These are phyloP conservation scores for Didymella exigua DNA, from an alignment of 2,329 filamentous ascomycete genomes.

Conservation along the genomic window DNA sequence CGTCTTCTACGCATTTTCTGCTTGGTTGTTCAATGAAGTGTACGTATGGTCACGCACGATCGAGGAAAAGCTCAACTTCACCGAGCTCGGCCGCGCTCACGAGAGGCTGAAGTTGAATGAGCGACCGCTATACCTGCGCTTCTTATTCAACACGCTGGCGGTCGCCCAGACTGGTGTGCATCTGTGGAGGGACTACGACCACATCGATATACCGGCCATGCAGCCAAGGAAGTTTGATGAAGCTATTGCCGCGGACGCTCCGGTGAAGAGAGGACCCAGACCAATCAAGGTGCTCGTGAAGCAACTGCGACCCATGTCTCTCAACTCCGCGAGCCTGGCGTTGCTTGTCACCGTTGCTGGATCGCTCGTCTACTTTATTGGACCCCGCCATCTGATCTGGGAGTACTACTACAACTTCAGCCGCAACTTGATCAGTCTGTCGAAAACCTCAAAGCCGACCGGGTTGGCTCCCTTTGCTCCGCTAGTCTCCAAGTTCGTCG, in stretches of 20 bases:
- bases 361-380: conserved; percentile 35
- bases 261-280: conserved; percentile 17
- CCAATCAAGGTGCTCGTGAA: conserved; percentile 29
- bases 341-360: conserved; percentile 55
- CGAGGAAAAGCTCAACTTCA: conserved; percentile 69
- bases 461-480: conserved; percentile 62
- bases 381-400: conserved; percentile 41
- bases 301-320: conserved; percentile 25
- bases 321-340: conserved; percentile 38
- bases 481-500: conserved; percentile 58
- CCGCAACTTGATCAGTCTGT: conserved; percentile 75
- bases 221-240: conserved; percentile 31
- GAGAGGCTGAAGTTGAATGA: conserved; percentile 84
- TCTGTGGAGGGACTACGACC: conserved; percentile 75
- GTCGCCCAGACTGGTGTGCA: conserved; percentile 72
- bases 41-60: conserved; percentile 74
- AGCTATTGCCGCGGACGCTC: conserved; percentile 8
- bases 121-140: conserved; percentile 78
- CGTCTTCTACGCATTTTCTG: conserved; percentile 77
- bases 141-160: conserved; percentile 71
- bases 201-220: conserved; percentile 58
- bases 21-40: conserved; percentile 77
- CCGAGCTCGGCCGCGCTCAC: conserved; percentile 68
- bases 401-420: conserved; percentile 70
- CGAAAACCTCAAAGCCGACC: conserved; percentile 65